Evolutionary conservation across 2,329 filamentous ascomycete genomes (phyloP), one percentile per base, ranked within the genome.

Genomic region (Neurospora sp.): DNA sequence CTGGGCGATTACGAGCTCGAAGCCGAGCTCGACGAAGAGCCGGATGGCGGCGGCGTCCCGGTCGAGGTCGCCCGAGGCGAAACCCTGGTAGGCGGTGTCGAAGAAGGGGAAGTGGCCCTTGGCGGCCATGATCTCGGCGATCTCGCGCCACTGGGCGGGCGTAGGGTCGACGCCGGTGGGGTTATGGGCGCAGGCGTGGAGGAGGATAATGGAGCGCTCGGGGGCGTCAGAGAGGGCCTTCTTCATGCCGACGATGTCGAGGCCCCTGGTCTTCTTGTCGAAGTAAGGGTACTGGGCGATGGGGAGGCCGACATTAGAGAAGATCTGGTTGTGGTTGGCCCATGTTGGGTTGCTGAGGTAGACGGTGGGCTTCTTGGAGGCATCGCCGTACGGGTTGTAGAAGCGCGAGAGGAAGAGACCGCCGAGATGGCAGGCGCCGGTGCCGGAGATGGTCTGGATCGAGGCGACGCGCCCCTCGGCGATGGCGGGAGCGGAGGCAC

Each of bases 281-380:
- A 97, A 99, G 86, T 99, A 99, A 67, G 95, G 96, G 84, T 99
- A 99, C 74, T 88, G 88, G 75, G 90, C 90, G 76, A 93, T 88
- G 40, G 88, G 83, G 38, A 98, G 85, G 76, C 87, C 86, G 78
- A 97, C 93, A 79, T 98, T 98, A 81, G 85, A 88, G 84, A 99
- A 97, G 85, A 99, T 97, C 82, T 98, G 96, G 84, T 96, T 90
- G 89, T 99, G 96, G 84, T 99, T 99, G 75, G 92, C 93, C 96
- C 96, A 99, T 72, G 96, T 99, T 68, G 96, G 96, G 81, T 91
- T 92, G 77, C 93, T 97, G 80, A 98, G 86, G 86, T 97, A 97
- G 82, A 96, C 88, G 71, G 90, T 88, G 75, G 88, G 90, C 82
- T 86, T 88, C 78, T 89, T 88, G 28, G 52, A 62, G 4, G 52